Evolutionary conservation across 805 yeast species (phyloP).

Genomic region (Lipomyces lipofer): DNA sequence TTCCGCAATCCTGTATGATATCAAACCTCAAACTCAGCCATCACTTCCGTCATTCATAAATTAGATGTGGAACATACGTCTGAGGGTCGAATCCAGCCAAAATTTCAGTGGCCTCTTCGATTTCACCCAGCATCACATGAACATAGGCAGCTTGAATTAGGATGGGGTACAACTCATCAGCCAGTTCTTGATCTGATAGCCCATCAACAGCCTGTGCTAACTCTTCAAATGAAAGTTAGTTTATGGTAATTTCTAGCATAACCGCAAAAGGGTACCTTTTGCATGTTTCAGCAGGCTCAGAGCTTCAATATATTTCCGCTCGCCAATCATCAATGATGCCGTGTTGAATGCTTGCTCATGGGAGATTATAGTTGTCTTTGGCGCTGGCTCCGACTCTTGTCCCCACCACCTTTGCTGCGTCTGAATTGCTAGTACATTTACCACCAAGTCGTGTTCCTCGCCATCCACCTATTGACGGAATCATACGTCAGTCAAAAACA

Average conservation of each 20-base stretch:
- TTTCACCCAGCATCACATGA: slow-evolving; percentile 44
- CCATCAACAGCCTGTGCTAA: slow-evolving; percentile 36
- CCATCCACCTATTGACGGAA: slow-evolving; percentile 40
- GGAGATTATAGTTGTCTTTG: slow-evolving; percentile 32
- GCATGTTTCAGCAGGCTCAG: slow-evolving; percentile 51
- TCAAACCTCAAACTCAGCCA: too few relatives aligned
- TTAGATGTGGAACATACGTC: slow-evolving; percentile 1
- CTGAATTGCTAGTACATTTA: slow-evolving; percentile 63
- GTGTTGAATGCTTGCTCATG: slow-evolving; percentile 65
- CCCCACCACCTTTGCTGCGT: slow-evolving; percentile 46
- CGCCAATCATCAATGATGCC: slow-evolving; percentile 52
- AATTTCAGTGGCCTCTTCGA: slow-evolving; percentile 43
- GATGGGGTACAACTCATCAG: slow-evolving; percentile 57
- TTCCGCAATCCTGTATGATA: slow-evolving; percentile 8
- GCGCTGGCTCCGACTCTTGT: background rate
- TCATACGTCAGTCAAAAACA: too few relatives aligned
- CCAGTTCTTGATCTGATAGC: slow-evolving; percentile 48
- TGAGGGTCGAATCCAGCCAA: slow-evolving; percentile 41
- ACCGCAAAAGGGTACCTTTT: slow-evolving; percentile 43
- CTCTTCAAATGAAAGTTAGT: slow-evolving; percentile 1
- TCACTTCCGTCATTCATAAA: too few relatives aligned
- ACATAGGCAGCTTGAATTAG: slow-evolving; percentile 60
- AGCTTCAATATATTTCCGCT: slow-evolving; percentile 45
- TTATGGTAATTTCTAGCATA: slow-evolving; percentile 8
- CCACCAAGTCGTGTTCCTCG: slow-evolving; percentile 54